Evolutionary conservation across 1,139 yeast species (phyloP).

Genomic region (Yamadazyma mexicana): DNA sequence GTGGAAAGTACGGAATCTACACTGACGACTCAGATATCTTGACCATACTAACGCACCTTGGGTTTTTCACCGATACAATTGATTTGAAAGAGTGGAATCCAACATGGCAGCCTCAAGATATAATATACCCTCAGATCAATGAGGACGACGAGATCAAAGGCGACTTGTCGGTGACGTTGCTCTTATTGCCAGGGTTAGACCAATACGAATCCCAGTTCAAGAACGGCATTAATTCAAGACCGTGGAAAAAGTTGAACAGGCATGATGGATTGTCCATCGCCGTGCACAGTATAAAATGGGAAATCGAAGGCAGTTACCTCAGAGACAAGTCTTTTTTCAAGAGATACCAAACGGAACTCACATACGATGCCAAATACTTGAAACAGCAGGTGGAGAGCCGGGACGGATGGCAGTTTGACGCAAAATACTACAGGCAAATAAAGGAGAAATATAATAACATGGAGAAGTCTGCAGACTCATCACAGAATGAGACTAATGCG

Average conservation of each 20-base stretch:
- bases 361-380: conserved; percentile 24
- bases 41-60: conserved; percentile 71
- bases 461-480: neutral
- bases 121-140: conserved; percentile 24
- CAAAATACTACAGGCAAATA: conserved; percentile 26
- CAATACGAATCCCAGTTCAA: conserved; percentile 62
- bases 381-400: conserved; percentile 16
- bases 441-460: conserved; percentile 20
- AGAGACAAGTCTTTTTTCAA: conserved; percentile 32
- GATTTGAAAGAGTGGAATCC: conserved; percentile 39
- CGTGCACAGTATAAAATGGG: conserved; percentile 58
- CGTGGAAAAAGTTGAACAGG: conserved; percentile 53
- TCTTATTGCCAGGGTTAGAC: conserved; percentile 67
- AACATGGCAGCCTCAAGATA: conserved; percentile 28
- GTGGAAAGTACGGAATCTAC: conserved; percentile 73
- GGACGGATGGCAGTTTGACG: conserved; percentile 36
- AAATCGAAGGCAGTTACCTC: conserved; percentile 30
- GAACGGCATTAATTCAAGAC: conserved; percentile 70
- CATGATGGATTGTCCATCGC: conserved; percentile 75
- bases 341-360: conserved; percentile 27
- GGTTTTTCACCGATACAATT: conserved; percentile 44
- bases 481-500: neutral
- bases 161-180: conserved; percentile 69
- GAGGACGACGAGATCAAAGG: conserved; percentile 31
- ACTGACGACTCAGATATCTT: conserved; percentile 92